Base-by-base conservation (phyloP, 2,329 filamentous ascomycete genomes). In the Ambrosiella xylebori region DNA sequence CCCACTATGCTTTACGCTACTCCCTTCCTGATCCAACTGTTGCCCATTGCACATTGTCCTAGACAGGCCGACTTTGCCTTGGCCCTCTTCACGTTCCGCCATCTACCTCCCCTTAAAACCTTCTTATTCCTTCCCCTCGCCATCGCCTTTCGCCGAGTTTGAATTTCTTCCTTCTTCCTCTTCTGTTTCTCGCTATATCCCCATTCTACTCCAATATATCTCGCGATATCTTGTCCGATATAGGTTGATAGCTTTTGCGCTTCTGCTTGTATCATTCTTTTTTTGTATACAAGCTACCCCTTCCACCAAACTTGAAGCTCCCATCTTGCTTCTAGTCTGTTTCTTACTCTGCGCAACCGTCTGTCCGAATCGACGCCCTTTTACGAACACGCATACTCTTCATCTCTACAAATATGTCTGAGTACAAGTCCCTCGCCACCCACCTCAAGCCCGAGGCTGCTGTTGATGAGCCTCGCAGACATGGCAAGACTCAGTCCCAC, bases 401-500 rank as follows among this genome's bases (percentile, higher is more conserved):
- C 57, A 39, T 55, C 38, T 44, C 52, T 61, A 55, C 56, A 62
- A 73, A 67, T 66, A 91, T 91, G 85, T 82, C 86, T 63, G 77
- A 80, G 67, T 75, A 76, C 65, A 74, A 81, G 76, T 82, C 80
- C 73, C 75, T 96, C 65, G 88, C 90, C 63, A 77, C 86, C 49
- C 91, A 94, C 77, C 79, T 96, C 66, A 91, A 88, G 79, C 78
- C 62, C 39, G 65, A 64, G 61, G 73, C 63, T 35, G 66, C 66
- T 64, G 76, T 71, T 59, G 70, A 66, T 55, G 71, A 70, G 40
- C 55, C 59, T 62, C 82, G 83, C 69, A 86, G 88, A 69, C 85
- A 90, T 71, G 86, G 86, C 74, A 90, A 90, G 80, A 86, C 85
- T 65, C 84, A 86, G 71, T 88, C 85, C 61, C 86, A 90, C 73